Base-by-base conservation (phyloP, 768 basidiomycete species). In the Mycena kentingensis region DNA sequence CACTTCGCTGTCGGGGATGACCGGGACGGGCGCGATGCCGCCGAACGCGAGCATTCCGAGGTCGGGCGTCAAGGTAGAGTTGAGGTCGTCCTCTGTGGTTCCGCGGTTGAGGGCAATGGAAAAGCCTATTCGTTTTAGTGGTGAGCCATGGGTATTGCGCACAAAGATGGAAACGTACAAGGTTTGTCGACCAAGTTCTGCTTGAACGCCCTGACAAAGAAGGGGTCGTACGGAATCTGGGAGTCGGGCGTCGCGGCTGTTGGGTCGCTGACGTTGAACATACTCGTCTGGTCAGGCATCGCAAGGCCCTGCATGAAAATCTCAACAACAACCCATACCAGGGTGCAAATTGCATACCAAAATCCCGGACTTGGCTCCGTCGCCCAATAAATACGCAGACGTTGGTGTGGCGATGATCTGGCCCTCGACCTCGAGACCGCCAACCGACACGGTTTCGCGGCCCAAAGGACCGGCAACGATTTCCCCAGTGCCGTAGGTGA, bases 21-120 rank as follows among this genome's bases (percentile, higher is more conserved):
- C 46, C 12, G 31, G 18, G 27, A 63, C 64, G 22, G 64, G 64
- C 15, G 62, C 53, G 29, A 60, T 60, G 12, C 64, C 64, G 25
- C 64, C 64, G 25, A 65, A 63, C 22, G 64, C 50, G 5, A 65
- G 46, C 26, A 46, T 60, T 1, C 64, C 64, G 21, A 63, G 54
- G 41, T 63, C 58, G 10, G 55, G 39, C 31, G 60, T 58, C 4
- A 22, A 26, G 13, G 32, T 42, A 1, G 51, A 29, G 29, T 56
- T 54, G n/a, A 52, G 52, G 24, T 51, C 47, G 7, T 22, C 49
- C 10, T 27, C 27, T 42, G 54, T 45, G 11, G 47, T 36, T 22
- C 60, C 60, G 11, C 64, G 57, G 48, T 63, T 51, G 29, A 65
- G 54, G 8, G 64, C 60, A n/a, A 65, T 46, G 24, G 64, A 65